Conservation (phyloP, 495 filamentous ascomycete species). For the Terfezia boudieri region DNA sequence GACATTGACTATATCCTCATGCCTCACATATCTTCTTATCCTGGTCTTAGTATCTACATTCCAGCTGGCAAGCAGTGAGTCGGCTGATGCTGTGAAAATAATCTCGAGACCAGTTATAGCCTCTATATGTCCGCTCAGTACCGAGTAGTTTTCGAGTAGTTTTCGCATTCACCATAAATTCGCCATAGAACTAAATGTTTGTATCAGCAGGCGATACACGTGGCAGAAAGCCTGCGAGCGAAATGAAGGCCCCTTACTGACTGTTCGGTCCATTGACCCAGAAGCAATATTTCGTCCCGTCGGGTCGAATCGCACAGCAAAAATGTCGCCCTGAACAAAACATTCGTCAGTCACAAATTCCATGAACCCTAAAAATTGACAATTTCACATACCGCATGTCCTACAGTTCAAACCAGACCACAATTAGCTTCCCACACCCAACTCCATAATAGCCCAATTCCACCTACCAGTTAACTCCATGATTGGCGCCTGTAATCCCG, state of each 20-base stretch:
- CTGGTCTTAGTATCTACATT: slow-evolving; percentile 68
- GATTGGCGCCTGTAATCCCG: slow-evolving; percentile 68
- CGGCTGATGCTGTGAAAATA: slow-evolving; percentile 88
- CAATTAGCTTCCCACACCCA: not conserved
- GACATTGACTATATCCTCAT: slow-evolving; percentile 83
- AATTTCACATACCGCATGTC: slow-evolving; percentile 28
- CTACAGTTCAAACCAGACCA: not conserved
- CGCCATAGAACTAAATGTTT: slow-evolving; percentile 57
- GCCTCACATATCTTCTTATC: slow-evolving; percentile 76
- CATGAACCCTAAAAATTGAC: not conserved
- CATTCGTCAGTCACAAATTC: not conserved
- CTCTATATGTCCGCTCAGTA: slow-evolving; percentile 67
- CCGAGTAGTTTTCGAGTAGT: slow-evolving; percentile 88
- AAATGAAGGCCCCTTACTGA: slow-evolving; percentile 33
- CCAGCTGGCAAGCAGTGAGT: slow-evolving; percentile 78
- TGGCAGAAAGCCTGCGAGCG: no score
- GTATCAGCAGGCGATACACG: slow-evolving; percentile 6
- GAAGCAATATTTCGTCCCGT: slow-evolving; percentile 76
- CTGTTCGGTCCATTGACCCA: slow-evolving; percentile 82
- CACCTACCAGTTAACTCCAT: slow-evolving; percentile 57
- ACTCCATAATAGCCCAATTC: not conserved
- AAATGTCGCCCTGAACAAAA: slow-evolving; percentile 42
- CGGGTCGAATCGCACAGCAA: slow-evolving; percentile 74
- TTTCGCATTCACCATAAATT: slow-evolving; percentile 76
- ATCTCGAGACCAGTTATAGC: slow-evolving; percentile 87